Base-by-base conservation (phyloP, 495 filamentous ascomycete genomes). In the Tetracladium setigerum region DNA sequence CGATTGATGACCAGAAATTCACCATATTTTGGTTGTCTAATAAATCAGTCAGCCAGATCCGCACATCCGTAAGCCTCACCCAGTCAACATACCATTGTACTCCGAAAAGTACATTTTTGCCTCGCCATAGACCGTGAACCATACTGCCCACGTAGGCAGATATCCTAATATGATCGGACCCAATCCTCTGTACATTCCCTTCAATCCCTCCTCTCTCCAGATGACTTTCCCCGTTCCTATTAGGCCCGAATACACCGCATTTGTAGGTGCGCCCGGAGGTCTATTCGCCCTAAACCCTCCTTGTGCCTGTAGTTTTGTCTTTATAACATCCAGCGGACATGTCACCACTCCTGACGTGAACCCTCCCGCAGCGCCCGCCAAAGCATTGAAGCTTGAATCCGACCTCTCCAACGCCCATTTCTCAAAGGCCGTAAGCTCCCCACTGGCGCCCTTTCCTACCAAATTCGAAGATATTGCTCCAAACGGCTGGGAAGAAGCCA, bases 281-380 rank as follows among this genome's bases (percentile, higher is more conserved):
- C 66, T 59, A 30, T 64, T 64, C 30, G 62, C 30, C 57, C 61
- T 64, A 74, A 90, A 83, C 4, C 86, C 86, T 47, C 90, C 90
- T 62, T 97, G 94, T 30, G 91, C 94, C 64, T 99, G 92, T 42
- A 99, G 66, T 63, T 95, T 96, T 38, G 92, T 99, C 69, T 99
- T 99, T 60, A 99, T 97, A 42, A 99, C 92, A 73, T 99, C 92
- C 44, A 99, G 78, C 15, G 92, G 92, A 61, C 92, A 99, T 36
- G 92, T 97, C 53, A 96, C 88, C 34, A 97, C 78, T 7, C 92
- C 92, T 4, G 89, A 95, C 5, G 85, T 86, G 51, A 95, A 84
- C 44, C 92, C 92, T 41, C 89, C 91, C 32, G 83, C 72, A 9
- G 88, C 94, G 37, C 92, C 92, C 32, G 88, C 80, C 35, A 96